These are phyloP conservation scores for Ceratonia siliqua DNA, from an alignment of 306 rosid species.

Conservation along the genomic window DNA sequence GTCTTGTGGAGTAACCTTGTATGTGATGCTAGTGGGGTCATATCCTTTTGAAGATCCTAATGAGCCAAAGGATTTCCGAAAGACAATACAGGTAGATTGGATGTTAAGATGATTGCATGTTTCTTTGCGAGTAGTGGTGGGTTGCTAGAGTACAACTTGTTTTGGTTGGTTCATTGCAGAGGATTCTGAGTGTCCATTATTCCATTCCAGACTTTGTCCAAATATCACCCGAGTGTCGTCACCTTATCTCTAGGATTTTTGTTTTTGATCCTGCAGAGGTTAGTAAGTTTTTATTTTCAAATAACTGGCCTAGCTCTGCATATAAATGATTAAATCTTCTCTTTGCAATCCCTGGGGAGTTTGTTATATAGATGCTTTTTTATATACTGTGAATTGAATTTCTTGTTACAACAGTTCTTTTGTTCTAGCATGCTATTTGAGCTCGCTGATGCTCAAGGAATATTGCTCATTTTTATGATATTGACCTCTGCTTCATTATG, in stretches of 20 bases:
- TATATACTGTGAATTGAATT: not conserved
- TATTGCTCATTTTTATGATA: not conserved
- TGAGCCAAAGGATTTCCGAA: slow-evolving; percentile 84
- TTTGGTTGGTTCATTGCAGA: slow-evolving; percentile 54
- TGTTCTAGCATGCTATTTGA: not conserved
- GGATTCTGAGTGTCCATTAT: slow-evolving; percentile 80
- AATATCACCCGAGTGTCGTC: slow-evolving; percentile 72
- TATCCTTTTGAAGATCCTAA: slow-evolving; percentile 96
- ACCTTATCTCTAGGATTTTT: slow-evolving; percentile 80
- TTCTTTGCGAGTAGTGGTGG: slow-evolving; percentile 10
- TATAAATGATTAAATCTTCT: not conserved
- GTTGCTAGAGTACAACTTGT: slow-evolving; percentile 38
- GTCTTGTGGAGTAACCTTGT: slow-evolving; percentile 96
- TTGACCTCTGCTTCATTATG: not conserved
- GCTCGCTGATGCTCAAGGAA: not conserved
- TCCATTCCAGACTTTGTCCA: slow-evolving; percentile 74
- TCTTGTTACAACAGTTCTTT: not conserved
- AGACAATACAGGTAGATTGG: slow-evolving; percentile 74
- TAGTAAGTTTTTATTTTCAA: slow-evolving; percentile 29
- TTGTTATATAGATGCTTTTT: not conserved
- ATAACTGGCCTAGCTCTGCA: slow-evolving; percentile 9
- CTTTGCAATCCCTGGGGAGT: not conserved
- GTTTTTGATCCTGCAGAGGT: slow-evolving; percentile 83
- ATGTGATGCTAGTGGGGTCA: slow-evolving; percentile 85
- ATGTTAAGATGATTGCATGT: slow-evolving; percentile 19